phyloP scores from a whole-genome alignment of 1,139 yeast species.

The Taphrina flavorubra region DNA sequence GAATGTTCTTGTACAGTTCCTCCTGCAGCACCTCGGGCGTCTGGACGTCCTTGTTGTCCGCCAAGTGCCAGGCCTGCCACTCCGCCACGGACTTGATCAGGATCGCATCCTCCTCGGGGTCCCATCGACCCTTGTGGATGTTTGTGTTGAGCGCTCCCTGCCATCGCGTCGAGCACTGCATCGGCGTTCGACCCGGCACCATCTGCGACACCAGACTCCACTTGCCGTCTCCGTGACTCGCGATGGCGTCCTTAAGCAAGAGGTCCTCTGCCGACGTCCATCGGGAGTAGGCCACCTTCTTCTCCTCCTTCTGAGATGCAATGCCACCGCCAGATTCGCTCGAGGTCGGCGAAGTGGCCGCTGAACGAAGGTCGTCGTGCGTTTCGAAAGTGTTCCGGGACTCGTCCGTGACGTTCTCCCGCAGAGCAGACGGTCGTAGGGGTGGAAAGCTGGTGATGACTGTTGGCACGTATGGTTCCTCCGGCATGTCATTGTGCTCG shows the following conservation, averaged over 20 bases:
- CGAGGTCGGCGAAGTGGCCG: constrained; percentile 21
- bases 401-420: constrained; percentile 11
- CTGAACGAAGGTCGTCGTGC: constrained; percentile 6
- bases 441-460: constrained; percentile 32
- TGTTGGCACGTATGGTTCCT: constrained; percentile 34
- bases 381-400: background rate
- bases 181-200: constrained; percentile 42
- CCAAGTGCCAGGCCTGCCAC: constrained; percentile 40
- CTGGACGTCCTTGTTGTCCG: constrained; percentile 23
- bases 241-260: constrained; percentile 31
- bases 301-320: constrained; percentile 21
- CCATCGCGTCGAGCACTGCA: constrained; percentile 43
- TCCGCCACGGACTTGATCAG: constrained; percentile 37
- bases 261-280: constrained; percentile 39
- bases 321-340: constrained; percentile 2
- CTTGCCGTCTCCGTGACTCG: constrained; percentile 32
- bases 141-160: constrained; percentile 40
- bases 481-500: constrained; percentile 36
- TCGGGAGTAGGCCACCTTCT: constrained; percentile 28
- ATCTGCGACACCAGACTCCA: constrained; percentile 38
- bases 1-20: constrained; percentile 32
- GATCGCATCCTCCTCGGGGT: constrained; percentile 39
- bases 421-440: constrained; percentile 13
- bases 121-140: constrained; percentile 42
- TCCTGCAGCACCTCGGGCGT: constrained; percentile 23